Conservation (phyloP, 768 basidiomycete species). For the Lentinula detonsa region DNA sequence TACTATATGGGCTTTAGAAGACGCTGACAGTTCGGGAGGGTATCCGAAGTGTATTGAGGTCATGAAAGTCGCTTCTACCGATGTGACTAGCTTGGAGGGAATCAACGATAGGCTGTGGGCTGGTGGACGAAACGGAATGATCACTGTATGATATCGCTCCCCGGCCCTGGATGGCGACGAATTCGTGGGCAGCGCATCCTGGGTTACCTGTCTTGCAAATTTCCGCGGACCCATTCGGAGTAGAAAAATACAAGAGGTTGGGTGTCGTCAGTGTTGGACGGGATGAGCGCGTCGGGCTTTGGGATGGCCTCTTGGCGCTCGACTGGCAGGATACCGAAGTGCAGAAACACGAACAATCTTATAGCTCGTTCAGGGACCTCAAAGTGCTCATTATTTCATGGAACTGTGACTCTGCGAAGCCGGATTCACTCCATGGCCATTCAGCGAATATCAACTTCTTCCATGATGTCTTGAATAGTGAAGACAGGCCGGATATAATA, state of each 20-base stretch:
- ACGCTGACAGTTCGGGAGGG: background rate
- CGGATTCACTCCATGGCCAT: slow-evolving; percentile 62
- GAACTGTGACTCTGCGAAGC: slow-evolving; percentile 89
- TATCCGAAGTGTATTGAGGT: slow-evolving; percentile 58
- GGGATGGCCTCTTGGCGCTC: slow-evolving; percentile 84
- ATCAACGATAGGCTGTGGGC: slow-evolving; percentile 85
- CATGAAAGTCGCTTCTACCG: slow-evolving; percentile 73
- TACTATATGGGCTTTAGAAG: slow-evolving; percentile 65
- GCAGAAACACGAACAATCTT: slow-evolving; percentile 36
- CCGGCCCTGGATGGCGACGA: slow-evolving; percentile 82
- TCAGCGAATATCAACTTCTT: slow-evolving; percentile 75
- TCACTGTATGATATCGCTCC: slow-evolving; percentile 73
- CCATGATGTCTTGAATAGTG: slow-evolving; percentile 65
- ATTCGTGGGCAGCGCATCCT: slow-evolving; percentile 81
- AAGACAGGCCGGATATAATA: slow-evolving; percentile 81
- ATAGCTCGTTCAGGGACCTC: slow-evolving; percentile 74
- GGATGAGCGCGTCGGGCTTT: slow-evolving; percentile 69
- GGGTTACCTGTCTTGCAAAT: slow-evolving; percentile 52
- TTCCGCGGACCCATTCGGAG: slow-evolving; percentile 66
- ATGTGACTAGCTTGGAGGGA: slow-evolving; percentile 79
- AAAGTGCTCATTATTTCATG: slow-evolving; percentile 80
- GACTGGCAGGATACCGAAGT: slow-evolving; percentile 55
- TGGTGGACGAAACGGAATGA: slow-evolving; percentile 76
- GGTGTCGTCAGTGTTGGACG: slow-evolving; percentile 71
- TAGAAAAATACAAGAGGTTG: slow-evolving; percentile 59